These are phyloP conservation scores for Ustilago lituana DNA, from an alignment of 1,284 basidiomycete species.

Conservation along the genomic window DNA sequence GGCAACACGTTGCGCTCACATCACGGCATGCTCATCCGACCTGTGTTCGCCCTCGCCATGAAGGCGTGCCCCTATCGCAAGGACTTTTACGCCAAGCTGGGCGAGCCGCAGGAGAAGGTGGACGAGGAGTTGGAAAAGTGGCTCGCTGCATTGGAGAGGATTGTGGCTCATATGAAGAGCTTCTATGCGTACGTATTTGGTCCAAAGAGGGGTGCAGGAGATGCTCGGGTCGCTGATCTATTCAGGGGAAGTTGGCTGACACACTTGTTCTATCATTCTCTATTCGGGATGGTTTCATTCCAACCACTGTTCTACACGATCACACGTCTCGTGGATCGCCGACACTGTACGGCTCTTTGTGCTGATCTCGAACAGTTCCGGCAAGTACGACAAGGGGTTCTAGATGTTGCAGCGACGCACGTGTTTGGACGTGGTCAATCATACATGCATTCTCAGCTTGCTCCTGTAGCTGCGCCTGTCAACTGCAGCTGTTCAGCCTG, in stretches of 20 bases:
- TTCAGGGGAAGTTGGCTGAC: too few relatives aligned
- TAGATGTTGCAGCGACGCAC: conserved; percentile 9
- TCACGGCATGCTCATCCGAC: conserved; percentile 88
- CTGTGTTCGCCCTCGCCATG: conserved; percentile 91
- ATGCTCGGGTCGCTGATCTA: too few relatives aligned
- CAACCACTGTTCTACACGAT: too few relatives aligned
- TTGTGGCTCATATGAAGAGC: conserved; percentile 76
- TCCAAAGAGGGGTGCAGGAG: background rate
- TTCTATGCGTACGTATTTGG: conserved; percentile 72
- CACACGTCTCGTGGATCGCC: too few relatives aligned
- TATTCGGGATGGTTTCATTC: too few relatives aligned
- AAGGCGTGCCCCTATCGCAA: conserved; percentile 92
- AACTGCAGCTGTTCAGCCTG: too few relatives aligned
- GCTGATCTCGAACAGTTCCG: conserved; percentile 22
- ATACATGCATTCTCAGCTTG: background rate
- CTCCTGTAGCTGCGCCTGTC: too few relatives aligned
- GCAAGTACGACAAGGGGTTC: conserved; percentile 60
- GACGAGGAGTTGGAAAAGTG: conserved; percentile 79
- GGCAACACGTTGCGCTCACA: conserved; percentile 81
- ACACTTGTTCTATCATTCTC: too few relatives aligned
- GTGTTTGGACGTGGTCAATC: conserved; percentile 7
- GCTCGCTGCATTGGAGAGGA: conserved; percentile 78
- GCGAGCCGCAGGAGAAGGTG: conserved; percentile 77
- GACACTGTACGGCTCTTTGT: too few relatives aligned
- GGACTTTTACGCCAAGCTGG: conserved; percentile 89